Conservation (phyloP, 176 grass and related monocot genomes). For the Dendrocalamus sinicus region DNA sequence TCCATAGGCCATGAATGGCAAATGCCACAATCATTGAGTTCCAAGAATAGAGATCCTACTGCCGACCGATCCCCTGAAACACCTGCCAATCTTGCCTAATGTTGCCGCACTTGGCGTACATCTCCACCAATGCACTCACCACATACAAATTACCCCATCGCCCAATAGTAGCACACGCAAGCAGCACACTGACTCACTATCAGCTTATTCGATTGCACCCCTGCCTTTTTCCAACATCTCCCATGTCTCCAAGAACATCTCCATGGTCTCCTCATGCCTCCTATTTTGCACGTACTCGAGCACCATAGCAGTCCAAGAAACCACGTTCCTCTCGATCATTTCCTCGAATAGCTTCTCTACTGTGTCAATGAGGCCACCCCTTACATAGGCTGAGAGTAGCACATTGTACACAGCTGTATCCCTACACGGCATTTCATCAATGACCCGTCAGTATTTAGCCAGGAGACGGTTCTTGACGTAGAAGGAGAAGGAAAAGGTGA, state of each 20-base stretch:
- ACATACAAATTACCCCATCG: conserved; percentile 60
- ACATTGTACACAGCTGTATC: conserved; percentile 58
- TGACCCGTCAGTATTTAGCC: conserved; percentile 16
- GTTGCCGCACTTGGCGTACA: conserved; percentile 80
- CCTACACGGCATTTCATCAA: conserved; percentile 50
- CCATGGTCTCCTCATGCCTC: conserved; percentile 47
- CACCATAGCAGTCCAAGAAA: conserved; percentile 81
- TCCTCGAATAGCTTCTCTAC: conserved; percentile 64
- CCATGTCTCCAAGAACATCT: conserved; percentile 62
- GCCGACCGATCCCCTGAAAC: conserved; percentile 56
- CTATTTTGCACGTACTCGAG: conserved; percentile 61
- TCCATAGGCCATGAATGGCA: conserved; percentile 66
- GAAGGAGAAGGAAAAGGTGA: conserved; percentile 60
- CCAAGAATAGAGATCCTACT: conserved; percentile 77
- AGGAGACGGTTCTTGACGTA: conserved; percentile 57
- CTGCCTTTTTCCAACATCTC: neutral
- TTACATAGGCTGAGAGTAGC: conserved; percentile 57
- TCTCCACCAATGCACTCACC: conserved; percentile 70
- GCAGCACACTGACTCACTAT: conserved; percentile 67
- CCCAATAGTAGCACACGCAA: conserved; percentile 62
- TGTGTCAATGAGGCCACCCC: conserved; percentile 13
- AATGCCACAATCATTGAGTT: conserved; percentile 90
- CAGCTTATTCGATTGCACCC: conserved; percentile 55
- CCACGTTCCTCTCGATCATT: conserved; percentile 64
- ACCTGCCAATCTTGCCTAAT: conserved; percentile 57